Percentiles rank a stretch among this genome's conserved stretches.
phyloP scores from a whole-genome alignment of 2,329 filamentous ascomycete species.

The Sporothrix pallida region DNA sequence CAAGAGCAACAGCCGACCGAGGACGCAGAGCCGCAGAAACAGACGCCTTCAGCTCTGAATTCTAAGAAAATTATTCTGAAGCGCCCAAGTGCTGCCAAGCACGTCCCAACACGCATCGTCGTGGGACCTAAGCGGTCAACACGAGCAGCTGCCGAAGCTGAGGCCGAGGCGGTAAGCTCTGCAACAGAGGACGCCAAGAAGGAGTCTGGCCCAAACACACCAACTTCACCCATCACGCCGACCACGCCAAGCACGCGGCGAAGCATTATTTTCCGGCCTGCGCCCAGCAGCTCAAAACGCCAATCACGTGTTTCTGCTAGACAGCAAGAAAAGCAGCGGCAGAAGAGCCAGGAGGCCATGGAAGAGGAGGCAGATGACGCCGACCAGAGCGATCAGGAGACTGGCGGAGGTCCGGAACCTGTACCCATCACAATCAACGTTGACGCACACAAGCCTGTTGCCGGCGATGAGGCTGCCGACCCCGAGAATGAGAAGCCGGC shows the following conservation, averaged over 20 bases:
- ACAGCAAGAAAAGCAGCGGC: not conserved
- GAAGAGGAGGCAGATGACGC: not conserved
- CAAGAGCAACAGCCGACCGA: constrained; percentile 1
- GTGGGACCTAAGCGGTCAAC: constrained; percentile 37
- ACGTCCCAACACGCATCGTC: constrained; percentile 37
- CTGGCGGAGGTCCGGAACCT: not conserved
- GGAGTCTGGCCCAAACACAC: not conserved
- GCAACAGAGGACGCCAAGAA: not conserved
- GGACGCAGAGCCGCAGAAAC: constrained; percentile 23
- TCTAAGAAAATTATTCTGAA: constrained; percentile 56
- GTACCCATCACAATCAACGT: not conserved
- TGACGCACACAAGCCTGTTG: no score
- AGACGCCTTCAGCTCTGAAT: constrained; percentile 36
- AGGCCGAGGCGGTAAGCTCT: not conserved
- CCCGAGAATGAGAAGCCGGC: not conserved
- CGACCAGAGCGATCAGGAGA: constrained; percentile 2
- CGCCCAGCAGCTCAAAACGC: not conserved
- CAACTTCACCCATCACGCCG: constrained; percentile 5
- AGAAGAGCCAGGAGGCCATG: not conserved
- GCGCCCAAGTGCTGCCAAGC: constrained; percentile 43
- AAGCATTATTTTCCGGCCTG: constrained; percentile 29
- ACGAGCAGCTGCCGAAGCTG: constrained; percentile 40
- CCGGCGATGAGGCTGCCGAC: not conserved
- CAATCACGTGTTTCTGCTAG: not conserved
- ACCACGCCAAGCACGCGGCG: constrained; percentile 18